Conservation (phyloP, 2,329 filamentous ascomycete genomes). For the Fusarium sulawesiense region DNA sequence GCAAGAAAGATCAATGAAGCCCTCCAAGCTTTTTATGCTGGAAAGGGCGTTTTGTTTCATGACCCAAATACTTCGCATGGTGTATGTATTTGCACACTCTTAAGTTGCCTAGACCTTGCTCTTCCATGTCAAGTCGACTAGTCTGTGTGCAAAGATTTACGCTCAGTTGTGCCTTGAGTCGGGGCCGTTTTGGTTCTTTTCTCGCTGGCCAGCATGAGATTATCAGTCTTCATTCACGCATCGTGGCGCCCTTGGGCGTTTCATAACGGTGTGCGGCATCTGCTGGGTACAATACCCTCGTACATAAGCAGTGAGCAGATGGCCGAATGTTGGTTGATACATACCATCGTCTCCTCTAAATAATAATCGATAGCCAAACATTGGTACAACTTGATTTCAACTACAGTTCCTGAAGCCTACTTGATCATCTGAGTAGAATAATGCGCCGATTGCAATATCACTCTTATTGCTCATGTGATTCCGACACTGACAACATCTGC, state of each 20-base stretch:
- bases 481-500: not conserved
- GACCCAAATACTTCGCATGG: not conserved
- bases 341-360: conserved; percentile 26
- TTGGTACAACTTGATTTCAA: not conserved
- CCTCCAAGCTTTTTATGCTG: conserved; percentile 2
- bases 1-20: conserved; percentile 49
- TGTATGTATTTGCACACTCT: conserved; percentile 78
- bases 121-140: conserved; percentile 90
- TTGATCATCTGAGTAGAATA: not conserved
- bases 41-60: not conserved
- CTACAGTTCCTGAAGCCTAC: not conserved
- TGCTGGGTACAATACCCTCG: conserved; percentile 52
- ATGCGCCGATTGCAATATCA: not conserved
- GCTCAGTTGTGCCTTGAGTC: conserved; percentile 57
- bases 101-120: conserved; percentile 89
- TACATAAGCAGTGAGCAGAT: conserved; percentile 46
- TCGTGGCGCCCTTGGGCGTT: conserved; percentile 47
- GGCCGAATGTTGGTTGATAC: conserved; percentile 48
- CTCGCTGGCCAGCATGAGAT: conserved; percentile 48
- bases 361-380: not conserved
- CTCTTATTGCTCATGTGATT: not conserved
- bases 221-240: conserved; percentile 45
- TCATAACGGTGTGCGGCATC: conserved; percentile 49
- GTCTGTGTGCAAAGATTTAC: conserved; percentile 92
- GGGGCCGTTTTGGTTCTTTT: conserved; percentile 63